A percentile compares a stretch with the other conserved stretches of the same genome.
Conservation (phyloP, 805 yeast genomes). For the Candida andamanensis region DNA sequence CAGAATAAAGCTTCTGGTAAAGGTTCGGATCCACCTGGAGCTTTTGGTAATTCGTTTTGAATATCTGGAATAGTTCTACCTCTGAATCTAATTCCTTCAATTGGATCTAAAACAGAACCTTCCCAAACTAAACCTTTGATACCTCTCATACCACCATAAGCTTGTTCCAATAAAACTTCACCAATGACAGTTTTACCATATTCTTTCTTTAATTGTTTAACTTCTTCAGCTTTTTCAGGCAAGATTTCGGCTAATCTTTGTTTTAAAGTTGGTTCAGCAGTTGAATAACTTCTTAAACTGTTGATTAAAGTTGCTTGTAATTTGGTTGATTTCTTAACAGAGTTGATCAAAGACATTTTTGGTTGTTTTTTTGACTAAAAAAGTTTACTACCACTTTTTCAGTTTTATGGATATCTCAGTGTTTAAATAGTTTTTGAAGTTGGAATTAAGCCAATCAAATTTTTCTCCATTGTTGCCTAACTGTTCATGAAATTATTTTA, state of each 20-base stretch:
- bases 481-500: no score
- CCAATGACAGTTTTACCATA: slow-evolving; percentile 72
- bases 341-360: slow-evolving; percentile 8
- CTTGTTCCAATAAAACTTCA: slow-evolving; percentile 41
- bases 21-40: slow-evolving; percentile 54
- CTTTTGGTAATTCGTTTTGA: slow-evolving; percentile 60
- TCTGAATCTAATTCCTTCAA: slow-evolving; percentile 74
- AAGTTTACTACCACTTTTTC: no score
- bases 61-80: slow-evolving; percentile 72
- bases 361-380: not conserved
- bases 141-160: slow-evolving; percentile 78
- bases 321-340: slow-evolving; percentile 5
- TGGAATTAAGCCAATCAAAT: slow-evolving; percentile 7
- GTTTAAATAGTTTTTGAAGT: not conserved
- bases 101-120: slow-evolving; percentile 70
- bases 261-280: slow-evolving; percentile 63
- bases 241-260: slow-evolving; percentile 90
- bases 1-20: slow-evolving; percentile 76
- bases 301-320: slow-evolving; percentile 6
- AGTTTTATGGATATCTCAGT: not conserved
- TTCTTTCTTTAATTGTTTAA: slow-evolving; percentile 83
- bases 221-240: slow-evolving; percentile 89
- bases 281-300: slow-evolving; percentile 23
- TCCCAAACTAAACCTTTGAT: slow-evolving; percentile 74
- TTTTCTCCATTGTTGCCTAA: slow-evolving; percentile 3